Base-by-base conservation (phyloP, 257 asterid species). In the Ligustrum vulgare region DNA sequence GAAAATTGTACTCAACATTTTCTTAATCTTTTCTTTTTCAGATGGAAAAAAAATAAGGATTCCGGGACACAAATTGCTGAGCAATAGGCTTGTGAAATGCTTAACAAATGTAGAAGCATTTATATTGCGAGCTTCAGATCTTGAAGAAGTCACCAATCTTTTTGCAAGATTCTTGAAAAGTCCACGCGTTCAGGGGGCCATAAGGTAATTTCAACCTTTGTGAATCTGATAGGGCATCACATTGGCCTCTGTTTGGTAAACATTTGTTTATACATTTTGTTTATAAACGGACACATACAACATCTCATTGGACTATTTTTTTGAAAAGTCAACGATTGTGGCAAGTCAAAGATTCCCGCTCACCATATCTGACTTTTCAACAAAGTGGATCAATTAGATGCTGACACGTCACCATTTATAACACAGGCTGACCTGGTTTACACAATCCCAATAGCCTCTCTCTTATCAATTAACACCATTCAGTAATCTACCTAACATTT, bases 111-210 rank as follows among this genome's bases (percentile, higher is more conserved):
- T 88, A 23, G 99, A 94, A 83, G 97, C 94, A 15, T 92, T 92
- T 74, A 80, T 91, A 11, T 67, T 94, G 66, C 88, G 96, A 56
- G 87, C 88, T 56, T 88, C 88, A 11, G 99, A 94, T 82, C 93
- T 94, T 36, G 94, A 91, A 85, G 91, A 94, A 82, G 96, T 94
- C 51, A 94, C 94, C 6, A 82, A 84, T 76, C 87, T 91, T n/a
- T 94, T 91, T 9, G 83, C 98, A 0, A 84, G 97, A 80, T 92
- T 89, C 86, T 80, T 91, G 85, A 82, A 89, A 78, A 89, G 88
- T 74, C 85, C 92, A 3, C 96, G 95, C 8, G 93, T 94, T 39
- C 98, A 94, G 80, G 95, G 97, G 31, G 98, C 97, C 80, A 81
- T 94, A 71, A 88, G 98, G 98, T 94, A 88, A 80, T 75, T 51